Conservation (phyloP, 805 yeast species). For the Lipomyces sp. region DNA sequence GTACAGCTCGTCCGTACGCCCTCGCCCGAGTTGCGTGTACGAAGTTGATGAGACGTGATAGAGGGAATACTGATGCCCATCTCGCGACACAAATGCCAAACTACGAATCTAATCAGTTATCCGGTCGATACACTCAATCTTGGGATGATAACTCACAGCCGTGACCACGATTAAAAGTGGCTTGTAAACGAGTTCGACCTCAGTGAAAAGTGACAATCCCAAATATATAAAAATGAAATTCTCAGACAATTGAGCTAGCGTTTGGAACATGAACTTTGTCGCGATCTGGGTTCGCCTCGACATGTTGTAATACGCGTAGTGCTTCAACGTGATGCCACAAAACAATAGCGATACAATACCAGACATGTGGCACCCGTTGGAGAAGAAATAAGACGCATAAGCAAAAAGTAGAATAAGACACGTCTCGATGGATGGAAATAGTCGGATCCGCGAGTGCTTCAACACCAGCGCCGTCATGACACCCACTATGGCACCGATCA, state of each 20-base stretch:
- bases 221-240: constrained; percentile 94
- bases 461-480: constrained; percentile 84
- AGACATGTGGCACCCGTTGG: constrained; percentile 99
- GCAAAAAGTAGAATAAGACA: constrained; percentile 89
- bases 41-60: constrained; percentile 83
- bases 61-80: constrained; percentile 97
- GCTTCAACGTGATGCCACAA: constrained; percentile 96
- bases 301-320: constrained; percentile 97
- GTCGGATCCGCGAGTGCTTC: constrained; percentile 89
- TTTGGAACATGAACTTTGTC: constrained; percentile 90
- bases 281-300: constrained; percentile 96
- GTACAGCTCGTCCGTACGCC: constrained; percentile 46
- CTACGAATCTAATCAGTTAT: constrained; percentile 3
- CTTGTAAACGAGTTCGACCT: constrained; percentile 91
- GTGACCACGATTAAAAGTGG: constrained; percentile 91
- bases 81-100: constrained; percentile 87
- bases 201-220: constrained; percentile 93
- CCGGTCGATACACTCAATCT: too few species aligned
- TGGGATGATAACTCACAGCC: constrained; percentile 50
- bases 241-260: constrained; percentile 92
- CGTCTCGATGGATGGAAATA: constrained; percentile 97
- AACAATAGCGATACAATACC: constrained; percentile 67
- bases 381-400: constrained; percentile 94
- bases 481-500: constrained; percentile 89
- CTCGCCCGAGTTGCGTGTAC: constrained; percentile 65